Conservation (phyloP, 2,329 filamentous ascomycete species). For the Knoxdaviesia proteae region DNA sequence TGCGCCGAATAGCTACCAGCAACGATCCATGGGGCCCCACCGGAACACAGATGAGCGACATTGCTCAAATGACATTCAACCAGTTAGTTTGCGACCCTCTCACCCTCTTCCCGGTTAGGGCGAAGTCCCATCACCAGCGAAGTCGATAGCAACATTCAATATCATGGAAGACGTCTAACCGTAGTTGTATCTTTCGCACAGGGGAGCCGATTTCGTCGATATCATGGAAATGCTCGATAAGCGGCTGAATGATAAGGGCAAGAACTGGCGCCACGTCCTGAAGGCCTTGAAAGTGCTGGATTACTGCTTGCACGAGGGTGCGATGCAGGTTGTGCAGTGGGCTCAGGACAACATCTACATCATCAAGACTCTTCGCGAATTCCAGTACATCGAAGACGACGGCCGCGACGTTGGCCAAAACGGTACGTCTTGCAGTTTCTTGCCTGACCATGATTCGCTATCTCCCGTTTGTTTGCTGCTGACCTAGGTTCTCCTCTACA, state of each 20-base stretch:
- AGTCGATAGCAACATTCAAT: neutral
- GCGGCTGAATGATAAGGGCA: slow-evolving; percentile 94
- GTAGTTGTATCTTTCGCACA: slow-evolving; percentile 13
- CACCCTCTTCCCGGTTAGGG: too few species aligned
- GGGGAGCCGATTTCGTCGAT: slow-evolving; percentile 93
- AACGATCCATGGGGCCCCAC: slow-evolving; percentile 98
- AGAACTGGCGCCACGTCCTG: slow-evolving; percentile 96
- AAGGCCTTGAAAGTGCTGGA: slow-evolving; percentile 96
- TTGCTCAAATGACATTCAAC: slow-evolving; percentile 93
- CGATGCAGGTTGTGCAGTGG: slow-evolving; percentile 92
- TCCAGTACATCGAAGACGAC: slow-evolving; percentile 91
- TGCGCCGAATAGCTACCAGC: slow-evolving; percentile 55
- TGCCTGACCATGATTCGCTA: neutral
- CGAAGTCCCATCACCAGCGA: too few species aligned
- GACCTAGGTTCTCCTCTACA: slow-evolving; percentile 4
- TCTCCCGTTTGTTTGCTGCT: neutral
- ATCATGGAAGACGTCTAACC: neutral
- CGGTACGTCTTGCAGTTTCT: slow-evolving; percentile 33
- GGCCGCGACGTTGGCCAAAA: slow-evolving; percentile 90
- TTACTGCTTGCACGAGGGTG: slow-evolving; percentile 94
- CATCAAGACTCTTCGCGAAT: slow-evolving; percentile 94
- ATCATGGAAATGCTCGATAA: slow-evolving; percentile 99
- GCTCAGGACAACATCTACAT: slow-evolving; percentile 95
- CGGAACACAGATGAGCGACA: slow-evolving; percentile 96
- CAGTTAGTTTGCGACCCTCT: slow-evolving; percentile 39